These are phyloP conservation scores for Sarcodon aspratus DNA, from an alignment of 768 basidiomycete species.

Conservation along the genomic window DNA sequence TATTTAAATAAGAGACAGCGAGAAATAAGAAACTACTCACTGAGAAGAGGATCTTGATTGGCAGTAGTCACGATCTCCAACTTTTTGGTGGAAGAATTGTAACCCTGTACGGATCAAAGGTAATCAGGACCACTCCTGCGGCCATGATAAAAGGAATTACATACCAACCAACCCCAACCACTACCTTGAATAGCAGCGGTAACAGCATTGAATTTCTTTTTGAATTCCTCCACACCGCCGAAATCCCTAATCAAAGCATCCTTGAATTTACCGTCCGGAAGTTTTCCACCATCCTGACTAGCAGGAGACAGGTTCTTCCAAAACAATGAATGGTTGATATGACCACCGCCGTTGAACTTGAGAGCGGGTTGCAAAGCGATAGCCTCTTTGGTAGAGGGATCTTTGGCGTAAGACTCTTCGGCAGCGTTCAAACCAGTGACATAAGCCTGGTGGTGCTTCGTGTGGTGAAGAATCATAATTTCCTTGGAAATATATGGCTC, in stretches of 20 bases:
- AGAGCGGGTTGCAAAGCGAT: slow-evolving; percentile 86
- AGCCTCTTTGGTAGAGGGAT: slow-evolving; percentile 53
- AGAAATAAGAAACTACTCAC: slow-evolving; percentile 19
- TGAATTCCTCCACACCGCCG: slow-evolving; percentile 77
- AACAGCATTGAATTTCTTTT: slow-evolving; percentile 75
- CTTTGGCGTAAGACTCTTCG: slow-evolving; percentile 67
- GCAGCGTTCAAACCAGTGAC: slow-evolving; percentile 93
- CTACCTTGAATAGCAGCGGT: slow-evolving; percentile 93
- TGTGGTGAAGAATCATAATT: slow-evolving; percentile 93
- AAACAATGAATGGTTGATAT: slow-evolving; percentile 94
- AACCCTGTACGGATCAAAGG: slow-evolving; percentile 40
- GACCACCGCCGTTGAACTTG: slow-evolving; percentile 98
- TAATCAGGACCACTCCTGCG: background rate
- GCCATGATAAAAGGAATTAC: slow-evolving; percentile 11
- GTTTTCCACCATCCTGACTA: slow-evolving; percentile 47
- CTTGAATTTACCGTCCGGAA: slow-evolving; percentile 59
- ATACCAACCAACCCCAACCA: slow-evolving; percentile 96
- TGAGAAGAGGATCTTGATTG: slow-evolving; percentile 90
- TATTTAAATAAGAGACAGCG: slow-evolving; percentile 2
- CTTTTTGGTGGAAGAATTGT: slow-evolving; percentile 49
- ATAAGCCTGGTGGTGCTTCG: slow-evolving; percentile 87
- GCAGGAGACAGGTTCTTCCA: slow-evolving; percentile 93
- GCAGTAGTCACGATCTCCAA: slow-evolving; percentile 89
- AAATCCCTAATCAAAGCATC: slow-evolving; percentile 71
- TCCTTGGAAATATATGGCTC: slow-evolving; percentile 86